Base-by-base conservation (phyloP, 345 rosid genomes). In the Orychophragmus violaceus region DNA sequence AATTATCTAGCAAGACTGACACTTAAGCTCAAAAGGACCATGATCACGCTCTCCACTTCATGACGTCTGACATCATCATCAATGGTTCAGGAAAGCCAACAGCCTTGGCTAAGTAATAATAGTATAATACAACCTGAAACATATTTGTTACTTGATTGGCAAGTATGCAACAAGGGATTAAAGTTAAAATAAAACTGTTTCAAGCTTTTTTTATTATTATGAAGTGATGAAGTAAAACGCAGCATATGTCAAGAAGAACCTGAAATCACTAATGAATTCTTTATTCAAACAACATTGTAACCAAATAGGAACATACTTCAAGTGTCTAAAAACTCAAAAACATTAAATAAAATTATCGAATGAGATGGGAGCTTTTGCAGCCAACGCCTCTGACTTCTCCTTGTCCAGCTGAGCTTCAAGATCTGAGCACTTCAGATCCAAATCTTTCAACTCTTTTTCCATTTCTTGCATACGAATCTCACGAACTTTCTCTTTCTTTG, bases 341-440 rank as follows among this genome's bases (percentile, higher is more conserved):
- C 1, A 48, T 48, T 48, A 3, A 3, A 48, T 48, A 4, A 53
- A 18, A 42, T 74, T 33, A 44, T 25, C 35, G 6, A 74, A 60
- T 2, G 57, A 59, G 1, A 67, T 8, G 11, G 69, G 64, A 45
- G 57, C 16, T 48, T 25, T 67, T 0, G 69, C 68, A 27, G 64
- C 59, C 0, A 2, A 45, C 1, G 59, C 59, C 17, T 74, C 24
- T 17, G 29, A 44, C 8, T 62, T 46, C 25, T 55, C 59, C 22
- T 41, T 56, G 39, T 74, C 69, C 24, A 74, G 22, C 36, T 12
- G 36, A 54, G 51, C 63, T 68, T 68, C 74, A 0, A 74, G 3
- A 2, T 67, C 51, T n/a, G 18, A 50, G 18, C 56, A 50, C 56
- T 24, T 50, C 18, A 24, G 2, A 32, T 50, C 24, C 18, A 24